These are phyloP conservation scores for Monilinia vaccinii-corymbosi DNA, from an alignment of 2,329 filamentous ascomycete genomes.

Conservation along the genomic window DNA sequence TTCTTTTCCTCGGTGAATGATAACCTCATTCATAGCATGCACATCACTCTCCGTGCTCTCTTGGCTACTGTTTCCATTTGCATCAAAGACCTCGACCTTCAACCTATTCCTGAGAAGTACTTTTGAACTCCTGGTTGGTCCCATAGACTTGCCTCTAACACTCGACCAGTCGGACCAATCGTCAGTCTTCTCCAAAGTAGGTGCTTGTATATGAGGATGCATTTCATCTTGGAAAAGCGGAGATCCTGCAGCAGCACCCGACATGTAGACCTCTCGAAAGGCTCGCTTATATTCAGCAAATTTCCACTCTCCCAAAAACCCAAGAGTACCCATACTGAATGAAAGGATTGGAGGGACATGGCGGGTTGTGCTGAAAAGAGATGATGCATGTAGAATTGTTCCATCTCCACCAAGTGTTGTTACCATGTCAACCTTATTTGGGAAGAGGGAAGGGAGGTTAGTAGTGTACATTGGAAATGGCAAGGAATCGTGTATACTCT, in stretches of 20 bases:
- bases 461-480: conserved; percentile 63
- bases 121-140: conserved; percentile 61
- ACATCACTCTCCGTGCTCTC: conserved; percentile 32
- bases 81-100: conserved; percentile 74
- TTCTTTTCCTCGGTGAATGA: conserved; percentile 82
- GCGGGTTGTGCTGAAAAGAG: conserved; percentile 71
- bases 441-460: conserved; percentile 39
- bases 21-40: conserved; percentile 87
- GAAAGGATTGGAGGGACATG: conserved; percentile 84
- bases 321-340: conserved; percentile 94
- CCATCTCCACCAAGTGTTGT: conserved; percentile 90
- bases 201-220: conserved; percentile 23
- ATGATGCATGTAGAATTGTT: conserved; percentile 78
- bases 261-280: conserved; percentile 89
- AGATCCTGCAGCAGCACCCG: conserved; percentile 41
- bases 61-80: conserved; percentile 40
- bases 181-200: conserved; percentile 19
- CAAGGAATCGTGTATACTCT: conserved; percentile 59
- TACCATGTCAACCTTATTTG: conserved; percentile 77
- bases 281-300: conserved; percentile 88
- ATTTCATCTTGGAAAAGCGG: conserved; percentile 26
- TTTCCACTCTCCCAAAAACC: conserved; percentile 94
- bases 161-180: conserved; percentile 56
- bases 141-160: conserved; percentile 73
- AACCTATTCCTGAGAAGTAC: conserved; percentile 81